Evolutionary conservation across 148 eudicot genomes (phyloP).

Genomic region (Euryodendron excelsum): DNA sequence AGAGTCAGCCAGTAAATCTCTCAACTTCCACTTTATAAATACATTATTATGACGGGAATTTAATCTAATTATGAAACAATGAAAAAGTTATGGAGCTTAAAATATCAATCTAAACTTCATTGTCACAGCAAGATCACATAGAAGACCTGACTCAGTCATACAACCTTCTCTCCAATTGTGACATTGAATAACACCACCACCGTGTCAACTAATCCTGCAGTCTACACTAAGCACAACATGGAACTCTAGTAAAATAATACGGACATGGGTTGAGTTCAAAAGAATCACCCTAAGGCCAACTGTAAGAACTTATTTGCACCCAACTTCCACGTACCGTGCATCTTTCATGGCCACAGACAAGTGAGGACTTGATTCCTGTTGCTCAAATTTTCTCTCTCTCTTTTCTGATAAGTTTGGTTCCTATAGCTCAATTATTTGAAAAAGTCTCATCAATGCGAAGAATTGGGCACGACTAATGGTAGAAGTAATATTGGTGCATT

Average conservation of each 20-base stretch:
- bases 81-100: not conserved
- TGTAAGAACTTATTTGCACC: not conserved
- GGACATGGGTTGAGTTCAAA: not conserved
- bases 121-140: not conserved
- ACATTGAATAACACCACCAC: not conserved
- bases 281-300: not conserved
- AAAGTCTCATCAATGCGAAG: not conserved
- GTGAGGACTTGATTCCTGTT: not conserved
- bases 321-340: not conserved
- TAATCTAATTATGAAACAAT: too few relatives aligned
- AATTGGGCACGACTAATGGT: not conserved
- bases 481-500: not conserved
- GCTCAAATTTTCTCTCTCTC: not conserved
- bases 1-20: too few relatives aligned
- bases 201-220: not conserved
- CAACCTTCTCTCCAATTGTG: not conserved
- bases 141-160: not conserved
- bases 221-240: not conserved
- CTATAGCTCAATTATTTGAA: not conserved
- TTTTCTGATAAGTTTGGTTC: not conserved
- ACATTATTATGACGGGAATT: too few relatives aligned
- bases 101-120: not conserved
- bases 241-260: not conserved
- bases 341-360: not conserved
- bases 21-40: too few relatives aligned